Evolutionary conservation across 2,329 filamentous ascomycete genomes (phyloP).

Genomic region (Alternaria hordeiaustralica): DNA sequence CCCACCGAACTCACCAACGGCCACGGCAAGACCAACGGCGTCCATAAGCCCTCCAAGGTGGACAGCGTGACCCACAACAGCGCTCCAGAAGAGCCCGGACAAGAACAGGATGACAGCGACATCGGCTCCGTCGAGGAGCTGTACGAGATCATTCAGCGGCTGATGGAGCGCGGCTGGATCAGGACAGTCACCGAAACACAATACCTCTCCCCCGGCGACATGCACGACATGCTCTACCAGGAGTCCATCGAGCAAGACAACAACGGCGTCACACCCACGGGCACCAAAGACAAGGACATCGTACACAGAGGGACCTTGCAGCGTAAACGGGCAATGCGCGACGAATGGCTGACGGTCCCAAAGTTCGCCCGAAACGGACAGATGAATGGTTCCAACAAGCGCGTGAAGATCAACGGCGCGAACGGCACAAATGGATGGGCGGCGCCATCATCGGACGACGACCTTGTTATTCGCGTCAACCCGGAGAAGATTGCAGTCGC

Average conservation of each 20-base stretch:
- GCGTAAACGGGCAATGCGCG: constrained; percentile 61
- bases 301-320: constrained; percentile 64
- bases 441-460: constrained; percentile 58
- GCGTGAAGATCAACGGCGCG: constrained; percentile 38
- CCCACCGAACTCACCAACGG: constrained; percentile 13
- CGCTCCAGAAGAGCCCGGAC: constrained; percentile 9
- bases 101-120: constrained; percentile 33
- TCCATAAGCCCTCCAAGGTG: constrained; percentile 13
- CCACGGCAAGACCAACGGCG: constrained; percentile 16
- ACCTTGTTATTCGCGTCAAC: constrained; percentile 79
- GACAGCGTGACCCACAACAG: constrained; percentile 15
- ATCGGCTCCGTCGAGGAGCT: constrained; percentile 50
- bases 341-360: constrained; percentile 46
- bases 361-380: constrained; percentile 25
- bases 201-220: constrained; percentile 64
- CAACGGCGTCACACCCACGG: constrained; percentile 60
- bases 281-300: constrained; percentile 70
- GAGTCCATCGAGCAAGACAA: constrained; percentile 64
- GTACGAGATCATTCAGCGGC: constrained; percentile 52
- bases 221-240: constrained; percentile 65
- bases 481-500: constrained; percentile 84
- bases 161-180: constrained; percentile 71
- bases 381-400: constrained; percentile 38
- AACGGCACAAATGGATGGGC: constrained; percentile 31
- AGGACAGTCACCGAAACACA: constrained; percentile 63